These are phyloP conservation scores for Phoma herbarum DNA, from an alignment of 2,329 filamentous ascomycete genomes.

Conservation along the genomic window DNA sequence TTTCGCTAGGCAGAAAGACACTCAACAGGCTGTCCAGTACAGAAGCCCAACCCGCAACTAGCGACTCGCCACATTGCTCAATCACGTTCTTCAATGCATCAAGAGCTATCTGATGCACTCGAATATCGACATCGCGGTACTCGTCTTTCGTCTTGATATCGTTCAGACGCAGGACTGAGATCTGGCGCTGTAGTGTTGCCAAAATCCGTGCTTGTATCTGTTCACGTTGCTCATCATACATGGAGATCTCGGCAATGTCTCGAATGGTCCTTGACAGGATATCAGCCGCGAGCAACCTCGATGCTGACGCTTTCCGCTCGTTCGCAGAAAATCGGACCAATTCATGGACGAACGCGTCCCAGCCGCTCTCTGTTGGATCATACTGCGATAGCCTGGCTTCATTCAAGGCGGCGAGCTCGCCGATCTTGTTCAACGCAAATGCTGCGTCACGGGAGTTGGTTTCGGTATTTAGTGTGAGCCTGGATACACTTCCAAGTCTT, in stretches of 20 bases:
- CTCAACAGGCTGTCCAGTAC: constrained; percentile 86
- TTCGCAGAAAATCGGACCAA: constrained; percentile 60
- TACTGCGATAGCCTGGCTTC: constrained; percentile 71
- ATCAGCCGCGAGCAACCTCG: constrained; percentile 60
- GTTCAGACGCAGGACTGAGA: constrained; percentile 61
- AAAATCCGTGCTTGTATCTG: constrained; percentile 77
- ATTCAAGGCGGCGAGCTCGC: constrained; percentile 57
- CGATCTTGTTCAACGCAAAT: constrained; percentile 60
- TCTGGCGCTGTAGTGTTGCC: constrained; percentile 69
- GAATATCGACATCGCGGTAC: constrained; percentile 71
- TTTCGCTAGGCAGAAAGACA: constrained; percentile 65
- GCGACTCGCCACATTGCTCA: constrained; percentile 85
- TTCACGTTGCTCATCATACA: constrained; percentile 53
- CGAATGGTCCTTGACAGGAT: constrained; percentile 59
- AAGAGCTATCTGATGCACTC: constrained; percentile 81
- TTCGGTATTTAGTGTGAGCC: constrained; percentile 51
- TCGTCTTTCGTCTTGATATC: constrained; percentile 65
- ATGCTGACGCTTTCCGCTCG: constrained; percentile 50
- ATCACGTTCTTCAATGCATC: constrained; percentile 83
- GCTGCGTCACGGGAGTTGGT: constrained; percentile 56
- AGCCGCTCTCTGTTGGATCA: constrained; percentile 74
- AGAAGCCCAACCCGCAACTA: constrained; percentile 84
- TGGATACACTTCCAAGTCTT: constrained; percentile 56
- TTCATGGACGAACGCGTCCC: constrained; percentile 70
- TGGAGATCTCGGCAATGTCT: constrained; percentile 61